A percentile compares a stretch with the other conserved stretches of the same genome.
Conservation (phyloP, 345 rosid species). For the Moricandia arvensis region DNA sequence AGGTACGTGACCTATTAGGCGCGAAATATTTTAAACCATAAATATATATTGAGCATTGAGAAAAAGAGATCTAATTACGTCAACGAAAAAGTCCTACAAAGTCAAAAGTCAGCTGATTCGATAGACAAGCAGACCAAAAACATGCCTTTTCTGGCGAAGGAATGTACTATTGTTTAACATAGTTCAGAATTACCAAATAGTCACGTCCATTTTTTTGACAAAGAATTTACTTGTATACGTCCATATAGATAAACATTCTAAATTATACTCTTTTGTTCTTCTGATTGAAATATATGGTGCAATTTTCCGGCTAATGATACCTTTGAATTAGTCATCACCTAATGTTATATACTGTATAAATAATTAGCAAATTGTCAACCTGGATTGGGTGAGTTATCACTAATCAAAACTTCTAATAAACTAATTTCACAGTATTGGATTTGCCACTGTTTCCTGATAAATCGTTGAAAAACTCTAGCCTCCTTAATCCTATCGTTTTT, state of each 20-base stretch:
- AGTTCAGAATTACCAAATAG: background rate
- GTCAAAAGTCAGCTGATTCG: constrained; percentile 15
- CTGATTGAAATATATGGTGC: background rate
- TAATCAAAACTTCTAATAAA: constrained; percentile 4
- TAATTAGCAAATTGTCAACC: constrained; percentile 20
- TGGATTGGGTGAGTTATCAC: constrained; percentile 30
- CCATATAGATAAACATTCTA: background rate
- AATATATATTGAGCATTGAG: background rate
- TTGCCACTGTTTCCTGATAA: constrained; percentile 25
- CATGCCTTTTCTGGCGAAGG: background rate
- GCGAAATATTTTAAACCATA: background rate
- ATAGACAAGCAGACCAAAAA: constrained; percentile 5
- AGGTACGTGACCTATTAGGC: constrained; percentile 29
- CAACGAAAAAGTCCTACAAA: constrained; percentile 25
- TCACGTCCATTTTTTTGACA: too few species aligned
- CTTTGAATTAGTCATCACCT: constrained; percentile 8
- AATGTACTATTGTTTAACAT: background rate
- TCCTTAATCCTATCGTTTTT: too few species aligned
- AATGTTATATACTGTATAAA: background rate
- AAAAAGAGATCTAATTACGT: constrained; percentile 21
- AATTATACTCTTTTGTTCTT: background rate
- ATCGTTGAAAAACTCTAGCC: constrained; percentile 15
- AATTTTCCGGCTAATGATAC: background rate
- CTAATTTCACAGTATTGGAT: constrained; percentile 27
- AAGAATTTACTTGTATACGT: too few species aligned